A percentile compares a stretch with the other conserved stretches of the same genome.
phyloP scores from a whole-genome alignment of 2,329 filamentous ascomycete species.

The Parascedosporium putredinis region DNA sequence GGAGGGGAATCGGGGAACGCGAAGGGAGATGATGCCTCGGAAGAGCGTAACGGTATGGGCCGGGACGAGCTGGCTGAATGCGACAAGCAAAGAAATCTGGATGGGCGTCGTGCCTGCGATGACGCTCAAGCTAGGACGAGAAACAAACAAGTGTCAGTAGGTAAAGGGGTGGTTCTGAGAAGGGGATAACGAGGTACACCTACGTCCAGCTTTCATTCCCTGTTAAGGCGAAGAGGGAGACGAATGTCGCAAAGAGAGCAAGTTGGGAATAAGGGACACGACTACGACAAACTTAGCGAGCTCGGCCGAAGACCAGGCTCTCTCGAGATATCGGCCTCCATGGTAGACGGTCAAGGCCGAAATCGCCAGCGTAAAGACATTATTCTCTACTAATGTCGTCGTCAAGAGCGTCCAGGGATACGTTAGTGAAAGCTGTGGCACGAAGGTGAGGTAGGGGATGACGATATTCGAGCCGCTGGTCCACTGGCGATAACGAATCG shows the following conservation, averaged over 20 bases:
- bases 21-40: slow-evolving; percentile 76
- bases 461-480: slow-evolving; percentile 52
- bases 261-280: slow-evolving; percentile 69
- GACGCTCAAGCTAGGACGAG: slow-evolving; percentile 65
- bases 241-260: slow-evolving; percentile 64
- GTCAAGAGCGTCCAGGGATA: slow-evolving; percentile 92
- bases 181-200: slow-evolving; percentile 21
- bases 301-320: slow-evolving; percentile 87
- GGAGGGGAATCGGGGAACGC: slow-evolving; percentile 64
- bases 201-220: slow-evolving; percentile 60
- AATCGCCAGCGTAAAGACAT: slow-evolving; percentile 74
- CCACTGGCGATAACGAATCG: slow-evolving; percentile 65
- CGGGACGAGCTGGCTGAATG: slow-evolving; percentile 94
- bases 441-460: slow-evolving; percentile 77
- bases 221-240: slow-evolving; percentile 62
- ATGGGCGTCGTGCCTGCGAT: slow-evolving; percentile 83
- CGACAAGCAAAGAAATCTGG: slow-evolving; percentile 88
- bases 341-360: slow-evolving; percentile 75
- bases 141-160: slow-evolving; percentile 14
- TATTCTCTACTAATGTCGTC: slow-evolving; percentile 83
- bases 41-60: slow-evolving; percentile 95
- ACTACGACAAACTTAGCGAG: slow-evolving; percentile 83
- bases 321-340: slow-evolving; percentile 87
- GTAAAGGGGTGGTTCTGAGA: not conserved
- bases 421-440: slow-evolving; percentile 71